Base-by-base conservation (phyloP, 2,329 filamentous ascomycete genomes). In the Penicillium sp. region DNA sequence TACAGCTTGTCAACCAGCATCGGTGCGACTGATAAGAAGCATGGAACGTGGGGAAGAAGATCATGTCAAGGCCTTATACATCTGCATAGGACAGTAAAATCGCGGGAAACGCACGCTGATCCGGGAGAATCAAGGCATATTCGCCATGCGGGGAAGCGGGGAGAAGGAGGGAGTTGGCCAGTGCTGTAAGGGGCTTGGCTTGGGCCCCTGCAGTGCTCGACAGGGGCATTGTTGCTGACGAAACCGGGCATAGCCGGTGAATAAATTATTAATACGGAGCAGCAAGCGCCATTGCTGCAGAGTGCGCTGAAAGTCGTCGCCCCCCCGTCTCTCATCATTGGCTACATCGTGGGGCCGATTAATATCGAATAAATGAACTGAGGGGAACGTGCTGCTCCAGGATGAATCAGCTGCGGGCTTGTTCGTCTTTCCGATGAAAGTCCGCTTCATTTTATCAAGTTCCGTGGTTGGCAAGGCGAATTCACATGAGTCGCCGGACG, bases 111-210 rank as follows among this genome's bases (percentile, higher is more conserved):
- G 35, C 35, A 41, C 15, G 35, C 11, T 41, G 35, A 41, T 41
- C 35, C 35, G 35, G 35, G 11, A 17, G 11, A 41, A 5, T 15
- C 9, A 41, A 15, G 35, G 35, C 9, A 41, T 41, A 11, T 41
- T 9, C 11, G 13, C 35, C 9, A 13, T 35, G 49, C 50, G 50
- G 50, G 50, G 50, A 53, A 53, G 50, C 50, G 50, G 50, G 50
- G 50, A 41, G 26, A 51, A 17, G 5, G 30, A 7, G 4, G 3
- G 7, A 30, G 21, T 29, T 31, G 19, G 26, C 29, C 23, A 8
- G 11, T 31, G 13, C 29, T 31, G 49, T 30, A 38, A 41, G 50
- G 8, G 50, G 50, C 50, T 53, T 53, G 50, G 50, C 50, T 53
- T 53, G 35, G 31, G 19, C 21, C 19, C 15, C 30, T 38, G 35